Percentiles rank a stretch among this genome's conserved stretches.
phyloP scores from a whole-genome alignment of 2,329 filamentous ascomycete species.

The Aureobasidium pullulans region DNA sequence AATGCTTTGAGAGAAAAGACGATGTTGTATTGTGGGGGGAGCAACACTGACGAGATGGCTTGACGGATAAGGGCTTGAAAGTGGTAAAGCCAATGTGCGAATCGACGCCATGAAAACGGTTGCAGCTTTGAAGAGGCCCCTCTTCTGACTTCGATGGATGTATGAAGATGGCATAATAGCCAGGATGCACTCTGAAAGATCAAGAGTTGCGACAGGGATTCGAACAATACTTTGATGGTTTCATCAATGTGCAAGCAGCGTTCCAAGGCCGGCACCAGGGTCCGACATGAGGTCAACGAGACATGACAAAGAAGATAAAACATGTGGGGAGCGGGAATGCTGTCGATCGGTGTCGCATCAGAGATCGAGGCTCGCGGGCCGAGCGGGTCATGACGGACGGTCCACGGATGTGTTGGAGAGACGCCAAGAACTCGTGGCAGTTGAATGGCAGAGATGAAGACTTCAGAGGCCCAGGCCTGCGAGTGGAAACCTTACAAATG shows the following conservation, averaged over 20 bases:
- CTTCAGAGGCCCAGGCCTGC: not conserved
- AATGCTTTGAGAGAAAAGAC: too few species aligned
- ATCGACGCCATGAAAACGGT: not conserved
- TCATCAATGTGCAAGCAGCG: not conserved
- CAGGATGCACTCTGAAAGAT: not conserved
- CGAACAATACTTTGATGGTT: not conserved
- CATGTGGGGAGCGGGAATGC: not conserved
- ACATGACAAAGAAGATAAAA: not conserved
- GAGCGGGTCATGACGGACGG: not conserved
- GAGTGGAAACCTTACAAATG: not conserved
- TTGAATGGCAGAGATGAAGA: not conserved
- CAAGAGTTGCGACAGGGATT: not conserved
- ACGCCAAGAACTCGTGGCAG: not conserved
- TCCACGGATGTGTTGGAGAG: not conserved
- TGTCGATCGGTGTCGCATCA: not conserved
- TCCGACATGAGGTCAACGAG: not conserved
- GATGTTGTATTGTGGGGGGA: not conserved
- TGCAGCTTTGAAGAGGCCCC: not conserved
- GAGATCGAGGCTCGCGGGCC: slow-evolving; percentile 6
- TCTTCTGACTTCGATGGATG: not conserved
- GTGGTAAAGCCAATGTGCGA: not conserved
- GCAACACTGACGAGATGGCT: not conserved
- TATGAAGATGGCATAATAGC: not conserved
- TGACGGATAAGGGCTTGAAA: not conserved
- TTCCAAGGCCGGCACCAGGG: not conserved